Evolutionary conservation across 2,329 filamentous ascomycete species (phyloP).

Genomic region (Aspergillus sclerotialis): DNA sequence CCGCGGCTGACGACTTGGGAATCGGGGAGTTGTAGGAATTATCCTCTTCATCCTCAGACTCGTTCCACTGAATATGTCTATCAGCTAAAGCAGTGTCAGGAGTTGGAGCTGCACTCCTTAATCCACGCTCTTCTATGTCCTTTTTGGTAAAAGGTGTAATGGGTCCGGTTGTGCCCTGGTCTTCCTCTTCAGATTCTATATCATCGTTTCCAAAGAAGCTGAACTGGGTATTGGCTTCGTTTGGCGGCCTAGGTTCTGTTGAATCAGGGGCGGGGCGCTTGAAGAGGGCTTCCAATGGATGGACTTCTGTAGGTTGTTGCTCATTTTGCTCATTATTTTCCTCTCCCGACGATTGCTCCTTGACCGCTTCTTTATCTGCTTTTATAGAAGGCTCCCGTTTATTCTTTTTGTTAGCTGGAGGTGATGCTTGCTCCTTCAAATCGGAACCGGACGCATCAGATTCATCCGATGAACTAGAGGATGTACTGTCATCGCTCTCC

Average conservation of each 20-base stretch:
- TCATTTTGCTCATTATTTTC: constrained; percentile 6
- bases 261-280: constrained; percentile 55
- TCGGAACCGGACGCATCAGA: constrained; percentile 19
- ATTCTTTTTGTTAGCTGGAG: constrained; percentile 4
- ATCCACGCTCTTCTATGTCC: constrained; percentile 59
- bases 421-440: constrained; percentile 9
- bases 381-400: constrained; percentile 5
- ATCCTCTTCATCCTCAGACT: constrained; percentile 15
- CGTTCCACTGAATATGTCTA: constrained; percentile 25
- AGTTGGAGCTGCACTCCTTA: constrained; percentile 88
- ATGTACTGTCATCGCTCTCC: constrained; percentile 17
- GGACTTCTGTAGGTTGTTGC: constrained; percentile 52
- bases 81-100: constrained; percentile 80
- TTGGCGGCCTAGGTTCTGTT: constrained; percentile 28
- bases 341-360: constrained; percentile 9
- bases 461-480: constrained; percentile 18
- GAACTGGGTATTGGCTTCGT: constrained; percentile 55
- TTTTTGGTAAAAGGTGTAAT: constrained; percentile 77
- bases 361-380: constrained; percentile 8
- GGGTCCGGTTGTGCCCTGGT: constrained; percentile 44
- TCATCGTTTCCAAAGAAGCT: constrained; percentile 67
- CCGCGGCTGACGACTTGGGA: constrained; percentile 12
- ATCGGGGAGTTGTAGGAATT: constrained; percentile 16
- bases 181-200: constrained; percentile 43
- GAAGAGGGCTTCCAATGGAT: constrained; percentile 88